Conservation (phyloP, 1,284 basidiomycete species). For the Malassezia globosa region DNA sequence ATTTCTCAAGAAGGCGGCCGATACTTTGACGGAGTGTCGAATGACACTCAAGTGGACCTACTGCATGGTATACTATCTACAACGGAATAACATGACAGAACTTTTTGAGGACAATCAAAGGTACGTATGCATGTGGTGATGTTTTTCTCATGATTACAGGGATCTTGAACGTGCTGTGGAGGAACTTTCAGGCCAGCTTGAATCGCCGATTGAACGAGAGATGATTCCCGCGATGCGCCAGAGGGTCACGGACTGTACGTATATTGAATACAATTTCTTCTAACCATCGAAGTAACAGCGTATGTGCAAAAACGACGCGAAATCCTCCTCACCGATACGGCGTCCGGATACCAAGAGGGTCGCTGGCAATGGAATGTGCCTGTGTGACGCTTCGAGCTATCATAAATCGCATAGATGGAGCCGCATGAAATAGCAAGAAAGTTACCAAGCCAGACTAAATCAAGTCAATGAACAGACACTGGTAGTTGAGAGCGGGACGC, state of each 20-base stretch:
- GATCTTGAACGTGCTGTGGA: constrained; percentile 92
- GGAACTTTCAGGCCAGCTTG: constrained; percentile 79
- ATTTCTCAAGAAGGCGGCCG: constrained; percentile 94
- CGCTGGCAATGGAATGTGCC: constrained; percentile 50
- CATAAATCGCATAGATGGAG: too few relatives aligned
- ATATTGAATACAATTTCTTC: too few relatives aligned
- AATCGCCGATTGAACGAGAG: constrained; percentile 76
- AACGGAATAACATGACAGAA: constrained; percentile 80
- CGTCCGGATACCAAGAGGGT: constrained; percentile 75
- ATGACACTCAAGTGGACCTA: constrained; percentile 99
- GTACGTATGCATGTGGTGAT: constrained; percentile 29
- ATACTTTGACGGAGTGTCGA: constrained; percentile 68
- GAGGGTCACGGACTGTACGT: constrained; percentile 69
- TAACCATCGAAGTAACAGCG: constrained; percentile 43
- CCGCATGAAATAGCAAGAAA: too few relatives aligned
- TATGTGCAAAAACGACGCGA: constrained; percentile 88
- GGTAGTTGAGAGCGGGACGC: too few relatives aligned
- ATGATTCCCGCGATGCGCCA: constrained; percentile 70
- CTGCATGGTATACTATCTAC: constrained; percentile 91
- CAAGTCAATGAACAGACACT: too few relatives aligned
- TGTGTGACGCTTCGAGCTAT: constrained; percentile 18
- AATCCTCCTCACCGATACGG: constrained; percentile 85
- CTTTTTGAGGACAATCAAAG: constrained; percentile 95
- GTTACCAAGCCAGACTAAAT: too few relatives aligned
- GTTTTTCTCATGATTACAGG: constrained; percentile 49